Conservation (phyloP, 164 flowering plant genomes). For the Kingdonia uniflora region DNA sequence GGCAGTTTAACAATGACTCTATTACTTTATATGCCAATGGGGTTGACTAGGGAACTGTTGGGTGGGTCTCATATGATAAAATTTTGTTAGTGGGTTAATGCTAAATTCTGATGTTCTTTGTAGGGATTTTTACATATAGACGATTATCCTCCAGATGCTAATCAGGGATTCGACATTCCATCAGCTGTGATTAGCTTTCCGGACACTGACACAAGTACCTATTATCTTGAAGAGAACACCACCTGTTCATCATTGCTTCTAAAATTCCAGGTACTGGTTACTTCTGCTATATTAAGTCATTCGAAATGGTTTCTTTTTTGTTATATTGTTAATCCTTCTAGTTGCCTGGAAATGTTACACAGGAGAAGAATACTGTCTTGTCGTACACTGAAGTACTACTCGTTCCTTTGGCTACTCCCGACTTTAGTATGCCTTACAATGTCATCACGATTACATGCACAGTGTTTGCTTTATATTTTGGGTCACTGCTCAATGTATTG, state of each 20-base stretch:
- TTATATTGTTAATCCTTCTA: constrained; percentile 2
- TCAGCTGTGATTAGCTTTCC: constrained; percentile 81
- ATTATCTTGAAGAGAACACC: constrained; percentile 26
- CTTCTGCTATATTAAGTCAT: not conserved
- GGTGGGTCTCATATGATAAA: no score
- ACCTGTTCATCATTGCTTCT: constrained; percentile 41
- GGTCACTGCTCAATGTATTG: constrained; percentile 85
- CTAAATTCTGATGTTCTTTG: not conserved
- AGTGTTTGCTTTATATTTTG: constrained; percentile 87
- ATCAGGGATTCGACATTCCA: constrained; percentile 97
- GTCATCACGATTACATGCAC: constrained; percentile 97
- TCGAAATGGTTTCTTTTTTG: not conserved
- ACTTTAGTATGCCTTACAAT: constrained; percentile 99
- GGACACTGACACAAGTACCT: constrained; percentile 35
- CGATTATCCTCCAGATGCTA: constrained; percentile 98
- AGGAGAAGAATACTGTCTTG: constrained; percentile 52
- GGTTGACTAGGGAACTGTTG: no score
- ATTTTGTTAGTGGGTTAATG: no score
- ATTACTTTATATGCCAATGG: no score
- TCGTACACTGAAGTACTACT: constrained; percentile 94
- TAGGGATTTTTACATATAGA: constrained; percentile 92
- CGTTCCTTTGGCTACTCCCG: constrained; percentile 95
- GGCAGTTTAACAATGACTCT: no score
- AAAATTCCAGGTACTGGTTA: constrained; percentile 51
- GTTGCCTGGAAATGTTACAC: constrained; percentile 16